Conservation (phyloP, 2,329 filamentous ascomycete genomes). For the Clonostachys chloroleuca region DNA sequence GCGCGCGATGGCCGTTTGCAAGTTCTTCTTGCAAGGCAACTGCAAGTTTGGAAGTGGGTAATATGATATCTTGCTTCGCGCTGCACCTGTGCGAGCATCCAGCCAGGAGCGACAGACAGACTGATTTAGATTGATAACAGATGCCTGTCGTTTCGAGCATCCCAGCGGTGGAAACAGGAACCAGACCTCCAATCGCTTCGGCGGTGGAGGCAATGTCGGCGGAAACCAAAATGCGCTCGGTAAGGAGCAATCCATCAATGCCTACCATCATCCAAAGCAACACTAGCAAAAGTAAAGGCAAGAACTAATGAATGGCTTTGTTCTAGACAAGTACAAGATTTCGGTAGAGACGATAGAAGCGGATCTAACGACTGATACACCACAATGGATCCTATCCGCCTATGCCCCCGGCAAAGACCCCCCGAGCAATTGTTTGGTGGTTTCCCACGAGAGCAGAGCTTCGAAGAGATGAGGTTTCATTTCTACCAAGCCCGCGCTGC, state of each 20-base stretch:
- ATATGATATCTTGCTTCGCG: constrained; percentile 1
- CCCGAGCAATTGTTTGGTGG: constrained; percentile 84
- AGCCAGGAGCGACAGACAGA: not conserved
- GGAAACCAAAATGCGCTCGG: constrained; percentile 12
- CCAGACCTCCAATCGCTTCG: constrained; percentile 51
- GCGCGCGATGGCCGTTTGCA: constrained; percentile 34
- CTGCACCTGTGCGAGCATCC: not conserved
- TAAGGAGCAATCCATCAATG: constrained; percentile 5
- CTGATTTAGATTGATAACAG: constrained; percentile 20
- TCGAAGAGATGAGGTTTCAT: constrained; percentile 80
- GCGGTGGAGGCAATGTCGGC: constrained; percentile 20
- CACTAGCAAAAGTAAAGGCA: not conserved
- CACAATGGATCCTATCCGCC: constrained; percentile 80
- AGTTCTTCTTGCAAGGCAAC: constrained; percentile 44
- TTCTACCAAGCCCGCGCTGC: constrained; percentile 56
- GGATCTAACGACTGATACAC: constrained; percentile 68
- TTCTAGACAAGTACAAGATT: constrained; percentile 41
- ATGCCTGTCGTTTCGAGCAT: constrained; percentile 51
- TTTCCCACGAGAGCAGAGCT: constrained; percentile 73
- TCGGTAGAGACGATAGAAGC: constrained; percentile 54
- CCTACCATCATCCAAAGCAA: not conserved
- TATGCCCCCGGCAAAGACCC: constrained; percentile 74
- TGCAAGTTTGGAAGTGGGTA: constrained; percentile 47
- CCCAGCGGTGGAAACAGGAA: constrained; percentile 29
- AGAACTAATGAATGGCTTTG: no score